Evolutionary conservation across 2,329 filamentous ascomycete genomes (phyloP), one percentile per base, ranked within the genome.

Genomic region (Madurella mycetomatis): DNA sequence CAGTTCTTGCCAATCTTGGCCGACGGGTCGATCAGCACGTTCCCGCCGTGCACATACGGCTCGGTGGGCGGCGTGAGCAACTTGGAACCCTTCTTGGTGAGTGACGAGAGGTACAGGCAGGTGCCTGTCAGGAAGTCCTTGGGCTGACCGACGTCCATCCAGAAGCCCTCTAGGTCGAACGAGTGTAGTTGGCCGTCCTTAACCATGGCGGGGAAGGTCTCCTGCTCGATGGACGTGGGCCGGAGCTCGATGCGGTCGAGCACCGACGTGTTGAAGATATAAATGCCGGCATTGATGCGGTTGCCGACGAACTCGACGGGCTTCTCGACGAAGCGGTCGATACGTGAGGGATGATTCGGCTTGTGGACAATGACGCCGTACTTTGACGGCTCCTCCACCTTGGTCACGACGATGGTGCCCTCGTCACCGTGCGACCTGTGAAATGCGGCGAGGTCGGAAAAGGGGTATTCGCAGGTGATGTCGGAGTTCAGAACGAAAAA

Each of bases 401-500:
- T 99, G 68, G 92, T 99, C 60, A 97, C 92, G 46, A 96, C 88
- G 68, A 99, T 99, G 63, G 92, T 99, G 63, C 92, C 94, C 79
- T 99, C 94, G 49, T 95, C 84, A 57, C 92, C 94, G 73, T 99
- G 94, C 54, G 77, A 76, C 75, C 89, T 92, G 83, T 97, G 94
- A 83, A 96, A 97, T 17, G 85, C 85, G 57, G 88, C 88, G 49
- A 97, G 84, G 66, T 95, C 81, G 71, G 89, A 79, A 79, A 99
- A 96, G 53, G 92, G 94, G 73, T 92, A 97, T 65, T 97, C 92
- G 83, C 92, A 99, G 72, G 95, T 97, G 68, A 99, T 86, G 69
- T 99, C 92, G 51, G 91, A 95, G 82, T 99, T 99, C 66, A 99
- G 86, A 51, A 99, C 94, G 74, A 99, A 97, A 80, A 97, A 97